phyloP scores from a whole-genome alignment of 1,284 basidiomycete genomes.

The Fistulina hepatica region DNA sequence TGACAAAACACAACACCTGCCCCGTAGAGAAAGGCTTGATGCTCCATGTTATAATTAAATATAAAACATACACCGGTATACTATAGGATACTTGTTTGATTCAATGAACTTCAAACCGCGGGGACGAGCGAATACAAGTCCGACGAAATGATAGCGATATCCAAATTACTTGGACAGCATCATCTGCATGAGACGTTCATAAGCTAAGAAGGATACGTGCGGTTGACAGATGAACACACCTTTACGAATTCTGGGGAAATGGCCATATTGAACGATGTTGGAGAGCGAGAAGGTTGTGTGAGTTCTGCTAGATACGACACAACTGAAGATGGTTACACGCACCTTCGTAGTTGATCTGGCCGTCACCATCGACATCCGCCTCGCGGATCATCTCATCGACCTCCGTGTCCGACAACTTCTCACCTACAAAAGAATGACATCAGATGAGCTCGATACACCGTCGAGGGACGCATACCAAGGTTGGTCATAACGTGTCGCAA shows the following conservation, averaged over 20 bases:
- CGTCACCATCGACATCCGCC: conserved; percentile 84
- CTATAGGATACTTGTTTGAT: no score
- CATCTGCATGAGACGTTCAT: conserved; percentile 21
- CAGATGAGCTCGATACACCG: no score
- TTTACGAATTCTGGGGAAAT: conserved; percentile 22
- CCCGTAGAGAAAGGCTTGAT: no score
- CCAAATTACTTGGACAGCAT: conserved; percentile 31
- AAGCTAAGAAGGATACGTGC: not conserved
- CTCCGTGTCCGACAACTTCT: conserved; percentile 88
- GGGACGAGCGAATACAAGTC: no score
- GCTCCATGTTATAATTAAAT: no score
- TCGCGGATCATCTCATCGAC: conserved; percentile 99
- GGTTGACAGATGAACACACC: conserved; percentile 26
- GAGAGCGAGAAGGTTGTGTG: not conserved
- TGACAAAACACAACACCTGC: no score
- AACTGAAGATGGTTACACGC: no score
- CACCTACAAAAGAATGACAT: conserved; percentile 29
- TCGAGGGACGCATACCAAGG: conserved; percentile 29
- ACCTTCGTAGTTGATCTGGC: conserved; percentile 58
- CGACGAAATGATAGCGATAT: no score
- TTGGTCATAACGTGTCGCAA: conserved; percentile 90
- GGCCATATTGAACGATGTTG: not conserved
- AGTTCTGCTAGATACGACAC: not conserved
- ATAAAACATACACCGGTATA: no score
- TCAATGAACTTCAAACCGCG: no score